A percentile compares a stretch with the other conserved stretches of the same genome.
Evolutionary conservation across 202 grass and related monocot species (phyloP).

Genomic region (Musa balbisiana): DNA sequence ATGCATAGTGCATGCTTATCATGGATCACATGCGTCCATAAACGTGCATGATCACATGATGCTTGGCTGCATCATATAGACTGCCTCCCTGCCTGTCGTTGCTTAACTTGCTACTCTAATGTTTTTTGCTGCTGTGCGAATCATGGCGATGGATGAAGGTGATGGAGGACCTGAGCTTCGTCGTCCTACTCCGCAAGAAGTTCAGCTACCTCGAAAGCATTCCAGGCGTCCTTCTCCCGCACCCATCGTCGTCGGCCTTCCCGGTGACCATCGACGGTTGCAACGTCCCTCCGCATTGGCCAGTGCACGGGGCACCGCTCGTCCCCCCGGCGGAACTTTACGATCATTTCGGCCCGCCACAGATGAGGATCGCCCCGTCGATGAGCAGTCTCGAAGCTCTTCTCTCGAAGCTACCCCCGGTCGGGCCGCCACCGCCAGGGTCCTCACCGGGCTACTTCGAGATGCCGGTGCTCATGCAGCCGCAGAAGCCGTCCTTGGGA

Average conservation of each 20-base stretch:
- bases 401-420: constrained; percentile 85
- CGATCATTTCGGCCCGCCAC: constrained; percentile 35
- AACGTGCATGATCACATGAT: neutral
- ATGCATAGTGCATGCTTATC: too few species aligned
- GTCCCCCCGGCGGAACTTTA: constrained; percentile 42
- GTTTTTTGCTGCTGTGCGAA: neutral
- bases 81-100: neutral
- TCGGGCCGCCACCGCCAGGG: constrained; percentile 5
- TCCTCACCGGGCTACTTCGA: constrained; percentile 7
- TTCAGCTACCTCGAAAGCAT: constrained; percentile 91
- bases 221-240: constrained; percentile 78
- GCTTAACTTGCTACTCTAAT: neutral
- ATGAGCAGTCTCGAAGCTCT: constrained; percentile 89
- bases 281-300: neutral
- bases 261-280: constrained; percentile 12
- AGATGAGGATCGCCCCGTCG: constrained; percentile 61
- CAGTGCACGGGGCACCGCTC: constrained; percentile 1
- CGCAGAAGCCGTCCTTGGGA: neutral
- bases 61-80: neutral
- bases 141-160: constrained; percentile 33
- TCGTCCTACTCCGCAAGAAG: constrained; percentile 70
- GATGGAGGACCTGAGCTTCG: constrained; percentile 79
- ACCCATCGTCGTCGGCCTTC: constrained; percentile 61
- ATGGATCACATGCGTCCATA: neutral
- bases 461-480: neutral